phyloP scores from a whole-genome alignment of 352 stramenopile genomes.

The Pythium guiyangense region DNA sequence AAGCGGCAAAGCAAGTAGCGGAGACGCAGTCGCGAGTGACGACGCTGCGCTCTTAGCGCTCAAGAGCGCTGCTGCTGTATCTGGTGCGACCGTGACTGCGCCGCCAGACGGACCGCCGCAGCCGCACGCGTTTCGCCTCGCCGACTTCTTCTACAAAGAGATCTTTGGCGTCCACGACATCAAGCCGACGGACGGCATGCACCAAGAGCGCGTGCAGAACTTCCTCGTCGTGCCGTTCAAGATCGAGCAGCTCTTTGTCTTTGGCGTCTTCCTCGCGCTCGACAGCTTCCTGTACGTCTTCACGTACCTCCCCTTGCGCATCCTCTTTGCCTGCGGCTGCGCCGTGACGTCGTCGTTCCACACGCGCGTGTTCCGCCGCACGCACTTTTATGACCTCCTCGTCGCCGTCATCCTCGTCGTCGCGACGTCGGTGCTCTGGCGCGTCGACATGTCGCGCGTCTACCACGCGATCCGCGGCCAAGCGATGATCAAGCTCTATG shows the following conservation, averaged over 20 bases:
- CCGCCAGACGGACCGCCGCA: slow-evolving; percentile 10
- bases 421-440: slow-evolving; percentile 64
- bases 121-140: slow-evolving; percentile 50
- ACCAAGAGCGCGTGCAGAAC: slow-evolving; percentile 79
- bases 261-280: slow-evolving; percentile 93
- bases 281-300: slow-evolving; percentile 98
- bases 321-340: slow-evolving; percentile 78
- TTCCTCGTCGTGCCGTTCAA: slow-evolving; percentile 74
- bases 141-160: slow-evolving; percentile 84
- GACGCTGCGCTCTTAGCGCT: slow-evolving; percentile 2
- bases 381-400: slow-evolving; percentile 92
- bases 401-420: slow-evolving; percentile 81
- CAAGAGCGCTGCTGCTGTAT: neutral
- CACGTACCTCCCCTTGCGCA: slow-evolving; percentile 93
- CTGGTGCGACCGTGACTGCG: no score
- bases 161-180: slow-evolving; percentile 83
- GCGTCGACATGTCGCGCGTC: slow-evolving; percentile 95
- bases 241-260: slow-evolving; percentile 87
- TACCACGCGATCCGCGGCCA: slow-evolving; percentile 99
- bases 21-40: neutral
- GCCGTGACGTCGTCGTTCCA: slow-evolving; percentile 74
- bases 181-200: slow-evolving; percentile 63
- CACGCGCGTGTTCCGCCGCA: slow-evolving; percentile 72
- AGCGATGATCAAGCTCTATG: slow-evolving; percentile 98
- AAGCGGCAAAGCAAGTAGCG: neutral